These are phyloP conservation scores for Trichoderma endophyticum DNA, from an alignment of 2,329 filamentous ascomycete genomes.

Conservation along the genomic window DNA sequence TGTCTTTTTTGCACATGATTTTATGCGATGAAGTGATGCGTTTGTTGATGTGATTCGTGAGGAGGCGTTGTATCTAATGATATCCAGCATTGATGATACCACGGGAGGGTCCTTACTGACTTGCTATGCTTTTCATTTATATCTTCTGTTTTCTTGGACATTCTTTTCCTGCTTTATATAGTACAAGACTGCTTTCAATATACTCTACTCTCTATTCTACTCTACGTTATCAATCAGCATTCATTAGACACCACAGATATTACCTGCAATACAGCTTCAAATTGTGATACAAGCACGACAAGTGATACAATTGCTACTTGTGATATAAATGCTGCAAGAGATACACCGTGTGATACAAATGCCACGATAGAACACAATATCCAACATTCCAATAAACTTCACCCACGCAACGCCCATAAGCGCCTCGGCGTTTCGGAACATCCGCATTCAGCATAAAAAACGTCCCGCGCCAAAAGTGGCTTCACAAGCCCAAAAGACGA, in stretches of 20 bases:
- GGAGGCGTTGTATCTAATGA: background rate
- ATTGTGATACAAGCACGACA: background rate
- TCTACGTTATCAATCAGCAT: background rate
- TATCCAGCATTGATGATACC: background rate
- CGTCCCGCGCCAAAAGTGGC: background rate
- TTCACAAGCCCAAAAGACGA: background rate
- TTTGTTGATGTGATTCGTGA: background rate
- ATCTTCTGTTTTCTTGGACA: background rate
- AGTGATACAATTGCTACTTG: background rate
- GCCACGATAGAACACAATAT: background rate
- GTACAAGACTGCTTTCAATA: background rate
- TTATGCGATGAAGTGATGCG: background rate
- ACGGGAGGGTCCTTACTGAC: background rate
- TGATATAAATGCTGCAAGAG: background rate
- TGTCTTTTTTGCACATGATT: background rate
- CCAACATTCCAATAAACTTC: background rate
- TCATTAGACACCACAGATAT: background rate
- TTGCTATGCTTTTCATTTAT: background rate
- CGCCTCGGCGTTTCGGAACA: background rate
- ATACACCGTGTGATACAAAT: background rate
- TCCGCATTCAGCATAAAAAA: background rate
- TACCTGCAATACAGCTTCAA: background rate
- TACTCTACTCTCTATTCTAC: background rate
- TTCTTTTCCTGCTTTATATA: background rate
- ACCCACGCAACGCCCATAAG: background rate